Conservation (phyloP, 2,329 filamentous ascomycete genomes). For the Fusarium tricinctum region DNA sequence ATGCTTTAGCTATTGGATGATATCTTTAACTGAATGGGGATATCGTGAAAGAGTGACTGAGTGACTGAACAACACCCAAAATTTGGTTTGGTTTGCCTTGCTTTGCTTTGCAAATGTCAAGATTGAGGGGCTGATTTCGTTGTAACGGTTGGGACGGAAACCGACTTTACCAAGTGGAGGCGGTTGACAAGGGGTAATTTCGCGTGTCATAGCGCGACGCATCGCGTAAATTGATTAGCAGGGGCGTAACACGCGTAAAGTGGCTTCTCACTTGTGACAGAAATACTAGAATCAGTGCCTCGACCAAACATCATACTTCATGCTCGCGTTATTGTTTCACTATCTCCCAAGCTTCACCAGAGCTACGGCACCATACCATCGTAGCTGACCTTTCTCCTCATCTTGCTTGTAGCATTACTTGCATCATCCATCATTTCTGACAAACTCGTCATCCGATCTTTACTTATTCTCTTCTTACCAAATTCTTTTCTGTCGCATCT, state of each 20-base stretch:
- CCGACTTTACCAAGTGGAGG: constrained; percentile 40
- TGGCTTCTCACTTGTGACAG: constrained; percentile 27
- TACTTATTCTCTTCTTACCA: neutral
- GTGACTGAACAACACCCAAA: constrained; percentile 6
- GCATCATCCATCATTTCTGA: constrained; percentile 25
- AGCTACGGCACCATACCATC: neutral
- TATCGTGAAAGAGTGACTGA: constrained; percentile 21
- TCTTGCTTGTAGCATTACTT: constrained; percentile 22
- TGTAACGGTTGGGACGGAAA: constrained; percentile 40
- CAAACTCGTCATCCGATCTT: constrained; percentile 9
- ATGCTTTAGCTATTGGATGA: constrained; percentile 26
- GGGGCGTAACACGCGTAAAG: constrained; percentile 58
- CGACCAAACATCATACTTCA: accelerated
- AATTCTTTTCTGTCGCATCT: neutral
- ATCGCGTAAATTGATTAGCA: constrained; percentile 61
- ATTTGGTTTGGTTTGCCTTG: constrained; percentile 12
- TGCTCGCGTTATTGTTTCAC: constrained; percentile 39
- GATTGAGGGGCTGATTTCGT: constrained; percentile 45
- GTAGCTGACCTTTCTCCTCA: constrained; percentile 23
- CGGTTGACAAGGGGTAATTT: constrained; percentile 43
- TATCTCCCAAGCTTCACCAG: neutral
- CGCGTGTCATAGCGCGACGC: constrained; percentile 47
- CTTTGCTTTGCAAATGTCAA: constrained; percentile 26
- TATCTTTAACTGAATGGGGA: constrained; percentile 7
- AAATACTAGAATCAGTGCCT: constrained; percentile 7